Evolutionary conservation across 306 rosid species (phyloP), one percentile per base, ranked within the genome.

Genomic region (Rosa rugosa): DNA sequence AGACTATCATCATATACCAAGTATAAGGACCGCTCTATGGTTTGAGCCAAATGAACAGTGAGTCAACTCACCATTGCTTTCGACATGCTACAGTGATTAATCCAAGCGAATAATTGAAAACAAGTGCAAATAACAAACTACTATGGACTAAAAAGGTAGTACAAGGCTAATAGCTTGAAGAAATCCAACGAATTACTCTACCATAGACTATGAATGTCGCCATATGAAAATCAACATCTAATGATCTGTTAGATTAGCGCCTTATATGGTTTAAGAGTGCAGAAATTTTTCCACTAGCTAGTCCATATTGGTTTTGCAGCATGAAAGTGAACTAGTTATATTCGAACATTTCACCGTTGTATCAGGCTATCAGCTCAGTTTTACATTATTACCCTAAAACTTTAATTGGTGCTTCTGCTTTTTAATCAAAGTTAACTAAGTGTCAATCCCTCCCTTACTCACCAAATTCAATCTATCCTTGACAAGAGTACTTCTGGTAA

Each of bases 21-120:
- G 56, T 44, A 36, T 45, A n/a, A 11, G 13, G 25, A 49, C 20
- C 20, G 44, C 42, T 51, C 76, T 7, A 23, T 10, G 40, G 46
- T 50, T 34, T 36, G 18, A 50, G n/a, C 44, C 20, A 13, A 68
- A 40, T 68, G 27, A 10, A 41, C 16, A 8, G n/a, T 8, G 12
- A 69, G 74, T 70, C 57, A 71, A 31, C 46, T 50, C 63, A 72
- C 46, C 76, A 18, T 27, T 27, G 13, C 49, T 71, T 71, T 17
- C 3, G 4, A 12, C 41, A 63, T 17, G 5, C 23, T 70, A 46
- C 11, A 71, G n/a, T n/a, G 38, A 71, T 31, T 17, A 47, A 23
- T 31, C 42, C 2, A 47, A 27, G 16, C 16, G 62, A 31, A 8
- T 7, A 27, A 49, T 22, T 31, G 41, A 50, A 72, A 72, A 46